Evolutionary conservation across 805 yeast genomes (phyloP).

Genomic region (Ogataea trehalophila): DNA sequence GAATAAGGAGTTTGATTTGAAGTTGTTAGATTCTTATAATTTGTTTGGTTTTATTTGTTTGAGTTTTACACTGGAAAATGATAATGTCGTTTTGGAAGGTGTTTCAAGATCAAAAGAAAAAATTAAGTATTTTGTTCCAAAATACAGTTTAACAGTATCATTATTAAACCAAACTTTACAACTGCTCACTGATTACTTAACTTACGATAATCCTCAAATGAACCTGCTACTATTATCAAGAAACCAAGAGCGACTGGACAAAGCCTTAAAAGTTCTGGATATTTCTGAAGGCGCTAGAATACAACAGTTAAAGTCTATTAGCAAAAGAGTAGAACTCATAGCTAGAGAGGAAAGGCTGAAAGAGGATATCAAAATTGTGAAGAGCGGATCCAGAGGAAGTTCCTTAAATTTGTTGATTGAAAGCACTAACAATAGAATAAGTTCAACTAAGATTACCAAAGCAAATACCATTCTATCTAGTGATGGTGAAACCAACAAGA

Average conservation of each 20-base stretch:
- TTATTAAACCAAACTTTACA: constrained; percentile 36
- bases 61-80: constrained; percentile 16
- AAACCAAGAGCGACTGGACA: constrained; percentile 22
- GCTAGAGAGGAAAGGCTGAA: constrained; percentile 8
- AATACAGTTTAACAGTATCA: constrained; percentile 30
- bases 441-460: constrained; percentile 21
- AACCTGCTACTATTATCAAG: constrained; percentile 24
- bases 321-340: constrained; percentile 2
- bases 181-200: constrained; percentile 29
- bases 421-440: constrained; percentile 10
- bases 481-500: not conserved
- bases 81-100: constrained; percentile 23
- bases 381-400: constrained; percentile 12
- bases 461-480: not conserved
- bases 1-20: constrained; percentile 43
- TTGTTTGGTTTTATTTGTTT: constrained; percentile 22
- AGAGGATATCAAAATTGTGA: constrained; percentile 5
- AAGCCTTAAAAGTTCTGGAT: constrained; percentile 10
- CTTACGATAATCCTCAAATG: constrained; percentile 31
- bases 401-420: constrained; percentile 18
- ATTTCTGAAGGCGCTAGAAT: constrained; percentile 5
- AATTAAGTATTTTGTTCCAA: constrained; percentile 23
- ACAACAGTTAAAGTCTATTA: constrained; percentile 7
- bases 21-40: constrained; percentile 31
- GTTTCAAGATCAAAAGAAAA: constrained; percentile 20